phyloP scores from a whole-genome alignment of 2,329 filamentous ascomycete species.

The Colletotrichum caudatum region DNA sequence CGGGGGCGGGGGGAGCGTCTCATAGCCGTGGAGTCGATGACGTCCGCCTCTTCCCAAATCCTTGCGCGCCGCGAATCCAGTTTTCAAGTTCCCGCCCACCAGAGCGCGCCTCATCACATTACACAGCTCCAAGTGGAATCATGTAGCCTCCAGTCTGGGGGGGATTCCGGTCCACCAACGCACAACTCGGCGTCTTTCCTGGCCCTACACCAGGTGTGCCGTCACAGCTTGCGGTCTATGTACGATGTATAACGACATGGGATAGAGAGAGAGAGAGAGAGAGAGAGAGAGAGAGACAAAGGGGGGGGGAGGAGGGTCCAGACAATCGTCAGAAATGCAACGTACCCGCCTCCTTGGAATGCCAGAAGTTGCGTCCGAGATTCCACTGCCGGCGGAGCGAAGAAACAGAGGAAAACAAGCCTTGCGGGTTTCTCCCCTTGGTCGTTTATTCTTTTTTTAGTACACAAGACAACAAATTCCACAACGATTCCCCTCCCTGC shows the following conservation, averaged over 20 bases:
- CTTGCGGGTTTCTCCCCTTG: background rate
- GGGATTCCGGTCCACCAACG: background rate
- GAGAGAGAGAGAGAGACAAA: no score
- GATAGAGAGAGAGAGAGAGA: constrained; percentile 5
- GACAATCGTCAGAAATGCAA: constrained; percentile 31
- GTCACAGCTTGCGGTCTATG: no score
- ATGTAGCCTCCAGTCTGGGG: background rate
- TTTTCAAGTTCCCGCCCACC: constrained; percentile 1
- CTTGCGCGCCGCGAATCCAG: constrained; percentile 3
- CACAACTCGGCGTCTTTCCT: background rate
- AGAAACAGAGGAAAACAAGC: background rate
- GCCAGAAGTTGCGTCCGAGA: background rate
- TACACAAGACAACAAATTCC: constrained; percentile 9
- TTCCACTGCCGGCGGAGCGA: constrained; percentile 12
- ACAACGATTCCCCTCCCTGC: constrained; percentile 9
- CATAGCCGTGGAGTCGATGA: constrained; percentile 39
- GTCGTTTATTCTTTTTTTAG: constrained; percentile 19
- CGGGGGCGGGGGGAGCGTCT: constrained; percentile 29
- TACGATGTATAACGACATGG: background rate
- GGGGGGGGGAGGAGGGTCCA: no score
- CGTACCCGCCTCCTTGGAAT: constrained; percentile 25
- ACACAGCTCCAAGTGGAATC: constrained; percentile 15
- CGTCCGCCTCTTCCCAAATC: constrained; percentile 14
- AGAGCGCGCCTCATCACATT: background rate
- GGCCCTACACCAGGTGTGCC: background rate